Percentiles rank a stretch among this genome's conserved stretches.
phyloP scores from a whole-genome alignment of 202 grass and related monocot genomes.

The Schoenoplectus triqueter region DNA sequence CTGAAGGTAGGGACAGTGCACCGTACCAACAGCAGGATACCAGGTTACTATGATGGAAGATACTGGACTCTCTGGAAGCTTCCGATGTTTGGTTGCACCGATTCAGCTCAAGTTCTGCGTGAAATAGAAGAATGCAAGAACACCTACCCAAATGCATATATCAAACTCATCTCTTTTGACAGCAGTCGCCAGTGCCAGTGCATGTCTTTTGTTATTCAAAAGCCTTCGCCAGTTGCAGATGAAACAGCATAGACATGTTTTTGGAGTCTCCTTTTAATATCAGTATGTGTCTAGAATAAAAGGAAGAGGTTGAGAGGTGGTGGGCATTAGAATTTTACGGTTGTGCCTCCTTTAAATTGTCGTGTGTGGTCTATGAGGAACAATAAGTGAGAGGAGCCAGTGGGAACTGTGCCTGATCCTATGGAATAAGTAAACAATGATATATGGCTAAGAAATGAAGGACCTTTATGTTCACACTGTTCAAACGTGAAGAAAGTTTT shows the following conservation, averaged over 20 bases:
- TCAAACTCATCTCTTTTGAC: constrained; percentile 66
- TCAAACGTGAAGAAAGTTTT: neutral
- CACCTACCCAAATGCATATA: constrained; percentile 57
- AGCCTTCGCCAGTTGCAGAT: constrained; percentile 37
- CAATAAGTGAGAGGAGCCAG: neutral
- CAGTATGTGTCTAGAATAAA: constrained; percentile 25
- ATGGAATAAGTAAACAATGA: constrained; percentile 17
- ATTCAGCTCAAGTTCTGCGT: constrained; percentile 44
- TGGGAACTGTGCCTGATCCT: neutral
- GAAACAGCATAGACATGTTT: constrained; percentile 16
- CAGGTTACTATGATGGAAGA: constrained; percentile 68
- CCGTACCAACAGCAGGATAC: constrained; percentile 59
- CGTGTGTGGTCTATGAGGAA: neutral
- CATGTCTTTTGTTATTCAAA: constrained; percentile 70
- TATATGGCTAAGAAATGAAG: neutral
- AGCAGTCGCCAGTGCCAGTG: constrained; percentile 60
- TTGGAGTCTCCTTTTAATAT: neutral
- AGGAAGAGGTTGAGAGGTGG: neutral
- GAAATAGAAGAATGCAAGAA: constrained; percentile 58
- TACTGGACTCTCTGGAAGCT: constrained; percentile 81
- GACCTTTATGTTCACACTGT: neutral
- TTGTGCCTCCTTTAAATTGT: neutral
- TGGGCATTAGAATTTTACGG: neutral
- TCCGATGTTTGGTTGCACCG: constrained; percentile 76
- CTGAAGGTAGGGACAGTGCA: constrained; percentile 49